phyloP scores from a whole-genome alignment of 331 rosid genomes.

The Quercus lobata region DNA sequence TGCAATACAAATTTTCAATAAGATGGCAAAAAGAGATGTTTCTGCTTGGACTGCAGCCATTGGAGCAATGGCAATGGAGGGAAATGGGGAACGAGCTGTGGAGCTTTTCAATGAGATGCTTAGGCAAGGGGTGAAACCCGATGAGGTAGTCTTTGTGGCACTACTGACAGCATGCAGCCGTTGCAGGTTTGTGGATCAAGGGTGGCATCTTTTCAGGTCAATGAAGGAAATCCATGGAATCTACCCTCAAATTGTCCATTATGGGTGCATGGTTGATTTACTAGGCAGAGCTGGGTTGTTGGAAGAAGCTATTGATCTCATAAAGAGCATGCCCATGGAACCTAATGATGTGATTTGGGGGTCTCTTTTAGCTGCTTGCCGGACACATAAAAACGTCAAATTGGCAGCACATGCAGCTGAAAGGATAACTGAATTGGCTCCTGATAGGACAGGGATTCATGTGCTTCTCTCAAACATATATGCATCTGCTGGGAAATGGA shows the following conservation, averaged over 20 bases:
- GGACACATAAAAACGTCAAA: slow-evolving; percentile 52
- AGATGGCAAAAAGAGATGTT: slow-evolving; percentile 50
- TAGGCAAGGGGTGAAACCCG: slow-evolving; percentile 52
- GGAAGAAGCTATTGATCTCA: slow-evolving; percentile 61
- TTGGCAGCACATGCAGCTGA: slow-evolving; percentile 67
- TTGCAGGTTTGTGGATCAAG: slow-evolving; percentile 61
- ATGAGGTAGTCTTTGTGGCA: slow-evolving; percentile 65
- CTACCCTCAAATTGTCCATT: slow-evolving; percentile 60
- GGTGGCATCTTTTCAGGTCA: slow-evolving; percentile 45
- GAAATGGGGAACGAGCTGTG: slow-evolving; percentile 56
- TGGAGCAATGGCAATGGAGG: slow-evolving; percentile 75
- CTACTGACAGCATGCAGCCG: slow-evolving; percentile 73
- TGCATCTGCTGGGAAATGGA: slow-evolving; percentile 79
- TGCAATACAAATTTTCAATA: slow-evolving; percentile 52
- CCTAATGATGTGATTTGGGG: slow-evolving; percentile 81
- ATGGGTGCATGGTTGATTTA: slow-evolving; percentile 85
- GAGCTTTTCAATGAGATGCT: slow-evolving; percentile 65
- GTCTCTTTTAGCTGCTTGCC: slow-evolving; percentile 72
- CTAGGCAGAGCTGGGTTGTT: slow-evolving; percentile 67
- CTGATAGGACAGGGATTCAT: slow-evolving; percentile 51
- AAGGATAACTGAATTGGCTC: slow-evolving; percentile 39
- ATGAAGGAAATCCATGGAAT: slow-evolving; percentile 50
- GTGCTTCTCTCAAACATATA: slow-evolving; percentile 74
- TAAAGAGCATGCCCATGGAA: slow-evolving; percentile 71
- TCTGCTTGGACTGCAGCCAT: slow-evolving; percentile 87